These are phyloP conservation scores for Talaromyces piceae DNA, from an alignment of 2,329 filamentous ascomycete genomes.

Conservation along the genomic window DNA sequence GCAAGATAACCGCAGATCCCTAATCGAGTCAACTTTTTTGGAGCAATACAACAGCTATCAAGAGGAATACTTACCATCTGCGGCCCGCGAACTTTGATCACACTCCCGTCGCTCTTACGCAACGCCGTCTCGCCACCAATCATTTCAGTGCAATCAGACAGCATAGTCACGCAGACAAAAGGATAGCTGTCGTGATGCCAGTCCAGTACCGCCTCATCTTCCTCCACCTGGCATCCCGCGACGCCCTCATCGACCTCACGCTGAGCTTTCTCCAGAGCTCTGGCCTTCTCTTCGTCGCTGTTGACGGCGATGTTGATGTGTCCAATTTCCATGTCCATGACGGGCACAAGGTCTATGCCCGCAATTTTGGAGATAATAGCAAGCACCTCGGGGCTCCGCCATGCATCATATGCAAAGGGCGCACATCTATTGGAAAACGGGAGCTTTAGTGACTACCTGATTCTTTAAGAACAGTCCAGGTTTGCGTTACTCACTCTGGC, in stretches of 20 bases:
- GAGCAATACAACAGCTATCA: neutral
- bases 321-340: slow-evolving; percentile 50
- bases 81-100: slow-evolving; percentile 54
- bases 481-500: slow-evolving; percentile 42
- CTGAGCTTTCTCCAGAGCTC: slow-evolving; percentile 34
- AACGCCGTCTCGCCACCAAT: slow-evolving; percentile 58
- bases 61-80: slow-evolving; percentile 43
- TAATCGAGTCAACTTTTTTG: slow-evolving; percentile 22
- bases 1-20: slow-evolving; percentile 58
- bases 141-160: slow-evolving; percentile 57
- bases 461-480: neutral
- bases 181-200: slow-evolving; percentile 62
- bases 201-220: slow-evolving; percentile 49
- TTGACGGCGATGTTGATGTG: slow-evolving; percentile 50
- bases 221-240: slow-evolving; percentile 36
- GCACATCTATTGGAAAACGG: slow-evolving; percentile 42
- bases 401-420: slow-evolving; percentile 57
- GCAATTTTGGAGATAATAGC: slow-evolving; percentile 46
- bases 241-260: slow-evolving; percentile 36
- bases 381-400: slow-evolving; percentile 48
- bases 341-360: slow-evolving; percentile 48
- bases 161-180: slow-evolving; percentile 64
- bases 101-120: slow-evolving; percentile 46
- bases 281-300: slow-evolving; percentile 40
- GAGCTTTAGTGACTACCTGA: neutral